Percentiles rank a stretch among this genome's conserved stretches.
phyloP scores from a whole-genome alignment of 768 basidiomycete species.

The Suillus hirtellus region DNA sequence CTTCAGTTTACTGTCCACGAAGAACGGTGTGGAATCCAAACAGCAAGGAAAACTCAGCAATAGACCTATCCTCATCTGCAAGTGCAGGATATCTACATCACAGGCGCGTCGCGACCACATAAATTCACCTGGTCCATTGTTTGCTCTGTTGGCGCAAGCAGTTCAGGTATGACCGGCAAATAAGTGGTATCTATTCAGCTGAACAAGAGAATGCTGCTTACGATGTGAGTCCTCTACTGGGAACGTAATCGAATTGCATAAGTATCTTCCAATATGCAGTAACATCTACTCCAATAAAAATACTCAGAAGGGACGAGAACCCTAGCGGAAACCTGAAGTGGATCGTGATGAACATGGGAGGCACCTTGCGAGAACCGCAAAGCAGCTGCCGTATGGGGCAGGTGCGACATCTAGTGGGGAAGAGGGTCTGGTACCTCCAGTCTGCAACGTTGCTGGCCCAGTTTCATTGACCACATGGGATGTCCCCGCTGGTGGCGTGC shows the following conservation, averaged over 20 bases:
- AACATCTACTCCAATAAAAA: background rate
- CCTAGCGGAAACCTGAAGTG: background rate
- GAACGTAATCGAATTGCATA: background rate
- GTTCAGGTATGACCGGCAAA: background rate
- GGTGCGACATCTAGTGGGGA: background rate
- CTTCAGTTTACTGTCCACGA: too few relatives aligned
- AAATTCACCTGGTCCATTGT: background rate
- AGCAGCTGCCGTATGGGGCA: background rate
- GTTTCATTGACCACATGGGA: background rate
- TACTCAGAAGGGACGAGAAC: background rate
- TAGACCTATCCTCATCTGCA: background rate
- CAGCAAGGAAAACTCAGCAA: too few relatives aligned
- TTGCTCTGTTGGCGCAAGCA: background rate
- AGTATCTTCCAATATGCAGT: background rate
- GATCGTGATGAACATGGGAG: background rate
- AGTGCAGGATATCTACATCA: conserved; percentile 55
- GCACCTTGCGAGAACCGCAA: background rate
- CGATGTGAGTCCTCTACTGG: background rate
- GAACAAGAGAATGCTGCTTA: background rate
- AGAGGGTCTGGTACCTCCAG: background rate
- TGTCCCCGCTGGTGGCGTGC: background rate
- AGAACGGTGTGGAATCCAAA: too few relatives aligned
- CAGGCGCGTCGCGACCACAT: too few relatives aligned
- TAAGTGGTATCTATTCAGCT: background rate
- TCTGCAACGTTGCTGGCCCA: background rate